phyloP scores from a whole-genome alignment of 2,329 filamentous ascomycete genomes.

The Verticillium longisporum region DNA sequence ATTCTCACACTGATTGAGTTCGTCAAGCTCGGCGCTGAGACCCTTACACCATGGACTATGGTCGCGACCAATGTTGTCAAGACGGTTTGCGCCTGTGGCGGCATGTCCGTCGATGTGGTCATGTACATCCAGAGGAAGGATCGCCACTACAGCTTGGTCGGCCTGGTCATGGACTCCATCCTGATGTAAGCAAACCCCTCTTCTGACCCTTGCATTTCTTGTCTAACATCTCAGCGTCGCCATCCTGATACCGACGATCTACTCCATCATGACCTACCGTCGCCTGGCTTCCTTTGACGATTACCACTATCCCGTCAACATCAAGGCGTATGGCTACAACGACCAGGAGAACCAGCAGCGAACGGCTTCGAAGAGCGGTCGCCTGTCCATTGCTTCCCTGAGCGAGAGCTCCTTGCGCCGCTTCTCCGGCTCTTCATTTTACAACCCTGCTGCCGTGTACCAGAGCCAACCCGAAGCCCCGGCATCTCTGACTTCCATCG shows the following conservation, averaged over 20 bases:
- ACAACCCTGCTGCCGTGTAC: conserved; percentile 1
- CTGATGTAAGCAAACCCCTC: conserved; percentile 34
- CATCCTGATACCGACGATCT: conserved; percentile 35
- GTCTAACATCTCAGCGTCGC: conserved; percentile 23
- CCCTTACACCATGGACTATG: conserved; percentile 48
- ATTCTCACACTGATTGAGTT: conserved; percentile 40
- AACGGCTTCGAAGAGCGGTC: conserved; percentile 8
- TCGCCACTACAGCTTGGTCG: conserved; percentile 39
- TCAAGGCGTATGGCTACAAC: conserved; percentile 40
- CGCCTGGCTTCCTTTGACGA: conserved; percentile 42
- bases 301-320: conserved; percentile 41
- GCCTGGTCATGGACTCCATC: conserved; percentile 38
- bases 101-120: conserved; percentile 44
- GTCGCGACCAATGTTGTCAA: conserved; percentile 45
- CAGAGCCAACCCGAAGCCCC: conserved; percentile 1
- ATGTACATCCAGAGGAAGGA: conserved; percentile 39
- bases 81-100: conserved; percentile 35
- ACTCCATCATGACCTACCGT: conserved; percentile 39
- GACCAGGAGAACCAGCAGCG: conserved; percentile 18
- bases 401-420: conserved; percentile 10
- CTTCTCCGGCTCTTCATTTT: conserved; percentile 7
- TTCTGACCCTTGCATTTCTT: background rate
- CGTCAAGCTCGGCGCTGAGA: conserved; percentile 37
- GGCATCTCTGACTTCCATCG: background rate
- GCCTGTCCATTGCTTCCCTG: conserved; percentile 9